phyloP scores from a whole-genome alignment of 805 yeast species.

The Vanderwaltozyma tropicalis region DNA sequence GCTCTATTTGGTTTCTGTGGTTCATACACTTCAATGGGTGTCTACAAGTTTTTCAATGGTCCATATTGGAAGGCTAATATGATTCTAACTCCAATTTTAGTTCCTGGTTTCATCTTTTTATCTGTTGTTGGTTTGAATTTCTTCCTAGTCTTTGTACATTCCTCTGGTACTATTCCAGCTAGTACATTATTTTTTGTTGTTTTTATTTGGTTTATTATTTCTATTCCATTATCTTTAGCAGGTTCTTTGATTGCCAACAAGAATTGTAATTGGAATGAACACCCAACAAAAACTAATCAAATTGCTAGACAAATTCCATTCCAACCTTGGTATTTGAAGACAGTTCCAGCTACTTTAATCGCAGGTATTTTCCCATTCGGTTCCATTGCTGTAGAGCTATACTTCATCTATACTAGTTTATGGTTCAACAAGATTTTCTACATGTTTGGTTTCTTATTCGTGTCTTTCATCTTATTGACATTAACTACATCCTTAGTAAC shows the following conservation, averaged over 20 bases:
- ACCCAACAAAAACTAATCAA: slow-evolving; percentile 85
- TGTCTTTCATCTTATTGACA: slow-evolving; percentile 76
- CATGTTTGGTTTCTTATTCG: slow-evolving; percentile 94
- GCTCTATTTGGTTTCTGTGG: slow-evolving; percentile 75
- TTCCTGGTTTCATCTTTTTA: slow-evolving; percentile 69
- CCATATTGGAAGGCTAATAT: slow-evolving; percentile 82
- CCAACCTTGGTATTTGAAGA: slow-evolving; percentile 75
- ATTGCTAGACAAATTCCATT: slow-evolving; percentile 93
- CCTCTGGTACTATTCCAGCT: slow-evolving; percentile 91
- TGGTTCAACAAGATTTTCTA: slow-evolving; percentile 92
- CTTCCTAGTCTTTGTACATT: slow-evolving; percentile 62
- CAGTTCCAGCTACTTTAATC: slow-evolving; percentile 54
- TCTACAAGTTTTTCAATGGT: slow-evolving; percentile 87
- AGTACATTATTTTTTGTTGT: slow-evolving; percentile 81
- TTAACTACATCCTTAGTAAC: slow-evolving; percentile 75
- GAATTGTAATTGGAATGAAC: slow-evolving; percentile 40
- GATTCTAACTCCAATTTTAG: slow-evolving; percentile 69
- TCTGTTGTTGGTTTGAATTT: slow-evolving; percentile 66
- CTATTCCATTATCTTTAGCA: slow-evolving; percentile 71
- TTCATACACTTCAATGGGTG: slow-evolving; percentile 74
- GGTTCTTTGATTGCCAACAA: slow-evolving; percentile 79
- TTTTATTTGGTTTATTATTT: slow-evolving; percentile 72
- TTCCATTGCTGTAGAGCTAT: slow-evolving; percentile 88
- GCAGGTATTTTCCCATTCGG: slow-evolving; percentile 94
- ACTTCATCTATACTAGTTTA: slow-evolving; percentile 78